phyloP scores from a whole-genome alignment of 2,329 filamentous ascomycete genomes.

The Monosporascus sp. region DNA sequence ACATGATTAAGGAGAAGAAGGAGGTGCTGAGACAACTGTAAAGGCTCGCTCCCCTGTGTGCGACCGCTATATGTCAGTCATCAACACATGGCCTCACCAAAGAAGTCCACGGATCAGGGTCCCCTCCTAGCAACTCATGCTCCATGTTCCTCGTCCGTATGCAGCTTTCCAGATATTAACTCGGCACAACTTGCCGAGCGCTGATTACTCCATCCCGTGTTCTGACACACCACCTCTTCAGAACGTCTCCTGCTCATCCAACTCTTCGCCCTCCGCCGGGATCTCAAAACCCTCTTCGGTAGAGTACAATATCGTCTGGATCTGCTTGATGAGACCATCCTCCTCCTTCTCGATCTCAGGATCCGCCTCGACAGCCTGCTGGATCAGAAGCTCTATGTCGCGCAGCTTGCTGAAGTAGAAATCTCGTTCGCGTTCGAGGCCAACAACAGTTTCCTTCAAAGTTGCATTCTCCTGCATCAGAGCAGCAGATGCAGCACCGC shows the following conservation, averaged over 20 bases:
- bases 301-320: slow-evolving; percentile 94
- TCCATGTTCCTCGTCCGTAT: neutral
- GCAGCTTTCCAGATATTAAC: neutral
- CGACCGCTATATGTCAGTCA: neutral
- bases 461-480: slow-evolving; percentile 81
- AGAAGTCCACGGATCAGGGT: too few species aligned
- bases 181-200: neutral
- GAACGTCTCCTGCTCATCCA: slow-evolving; percentile 78
- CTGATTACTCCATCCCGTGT: slow-evolving; percentile 12
- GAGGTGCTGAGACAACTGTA: neutral
- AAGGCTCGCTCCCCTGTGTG: neutral
- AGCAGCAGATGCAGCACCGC: slow-evolving; percentile 60
- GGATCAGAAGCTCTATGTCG: slow-evolving; percentile 91
- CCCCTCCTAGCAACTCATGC: neutral
- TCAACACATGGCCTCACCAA: neutral
- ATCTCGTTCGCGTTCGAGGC: slow-evolving; percentile 91
- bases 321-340: slow-evolving; percentile 86
- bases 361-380: slow-evolving; percentile 87
- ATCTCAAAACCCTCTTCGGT: slow-evolving; percentile 94
- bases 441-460: slow-evolving; percentile 91
- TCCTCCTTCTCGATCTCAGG: slow-evolving; percentile 93
- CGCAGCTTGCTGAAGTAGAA: slow-evolving; percentile 99
- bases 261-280: slow-evolving; percentile 67
- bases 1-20: neutral
- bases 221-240: slow-evolving; percentile 29